Base-by-base conservation (phyloP, 202 grass and related monocot species). In the Digitaria exilis region DNA sequence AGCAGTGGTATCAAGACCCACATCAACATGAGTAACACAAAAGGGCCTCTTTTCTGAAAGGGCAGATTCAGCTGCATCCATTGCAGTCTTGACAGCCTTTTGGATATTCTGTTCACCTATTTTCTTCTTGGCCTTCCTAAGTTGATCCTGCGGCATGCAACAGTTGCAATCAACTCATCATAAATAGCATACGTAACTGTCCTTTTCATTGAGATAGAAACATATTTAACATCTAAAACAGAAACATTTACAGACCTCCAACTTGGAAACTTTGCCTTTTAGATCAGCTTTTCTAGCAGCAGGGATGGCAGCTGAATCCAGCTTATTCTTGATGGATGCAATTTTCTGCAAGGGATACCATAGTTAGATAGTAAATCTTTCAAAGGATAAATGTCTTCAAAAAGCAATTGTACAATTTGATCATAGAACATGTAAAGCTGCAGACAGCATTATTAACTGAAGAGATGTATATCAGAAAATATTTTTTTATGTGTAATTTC, bases 71-170 rank as follows among this genome's bases (percentile, higher is more conserved):
- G 96, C 96, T 18, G 79, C 84, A 25, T 89, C 89, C 64, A 87
- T 77, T 63, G 91, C 91, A 18, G 81, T 58, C 86, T 90, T 90
- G 11, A 94, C 80, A 52, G 96, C 96, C 77, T 96, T 98, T 48
- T 90, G 82, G 52, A 90, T 89, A 84, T 98, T 98, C 80, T 94
- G 89, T 77, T 98, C 93, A 12, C 87, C 93, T 58, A 87, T 88
- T 83, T 98, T 92, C 86, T 96, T 98, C 81, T 98, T 98, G 32
- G 93, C 93, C 77, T 96, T 98, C 86, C 90, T 94, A 45, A 94
- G 82, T 94, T 93, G 52, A 80, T 98, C 93, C 96, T 98, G 81
- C 24, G 2, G 83, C 14, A 43, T 30, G 26, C 32, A 82, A 75
- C 12, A 82, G 59, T 32, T 66, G 29, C 32, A 69, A 79, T 63